A percentile compares a stretch with the other conserved stretches of the same genome.
Conservation (phyloP, 495 filamentous ascomycete species). For the Lasiosphaeria hispida region DNA sequence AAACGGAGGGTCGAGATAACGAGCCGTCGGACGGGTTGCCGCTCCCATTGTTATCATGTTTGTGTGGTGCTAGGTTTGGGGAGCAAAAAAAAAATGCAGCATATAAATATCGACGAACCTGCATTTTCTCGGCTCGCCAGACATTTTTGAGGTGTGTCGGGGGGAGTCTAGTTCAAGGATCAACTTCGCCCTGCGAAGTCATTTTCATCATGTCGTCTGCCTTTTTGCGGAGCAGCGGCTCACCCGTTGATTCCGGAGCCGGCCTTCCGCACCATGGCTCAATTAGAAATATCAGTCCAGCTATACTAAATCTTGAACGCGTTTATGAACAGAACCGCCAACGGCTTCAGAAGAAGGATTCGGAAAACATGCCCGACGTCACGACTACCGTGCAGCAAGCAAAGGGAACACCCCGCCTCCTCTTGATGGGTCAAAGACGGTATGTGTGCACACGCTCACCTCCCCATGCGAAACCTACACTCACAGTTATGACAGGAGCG, state of each 20-base stretch:
- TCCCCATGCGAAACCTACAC: constrained; percentile 3
- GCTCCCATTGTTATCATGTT: neutral
- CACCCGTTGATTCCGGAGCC: constrained; percentile 20
- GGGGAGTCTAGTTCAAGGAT: constrained; percentile 9
- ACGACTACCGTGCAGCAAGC: constrained; percentile 36
- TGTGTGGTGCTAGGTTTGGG: neutral
- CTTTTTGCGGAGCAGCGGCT: constrained; percentile 9
- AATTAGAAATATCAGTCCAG: constrained; percentile 41
- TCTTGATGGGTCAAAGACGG: constrained; percentile 96
- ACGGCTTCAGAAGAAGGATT: constrained; percentile 43
- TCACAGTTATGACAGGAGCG: constrained; percentile 62
- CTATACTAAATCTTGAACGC: constrained; percentile 54
- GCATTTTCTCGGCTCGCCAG: neutral
- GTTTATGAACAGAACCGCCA: constrained; percentile 55
- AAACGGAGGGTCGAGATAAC: constrained; percentile 15
- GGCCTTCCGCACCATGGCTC: constrained; percentile 23
- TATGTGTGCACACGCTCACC: constrained; percentile 38
- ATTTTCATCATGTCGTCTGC: constrained; percentile 35
- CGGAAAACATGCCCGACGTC: constrained; percentile 37
- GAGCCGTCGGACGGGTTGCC: neutral
- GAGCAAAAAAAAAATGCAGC: too few species aligned
- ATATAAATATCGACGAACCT: neutral
- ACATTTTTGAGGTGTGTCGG: neutral
- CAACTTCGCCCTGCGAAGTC: neutral
- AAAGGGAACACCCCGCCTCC: constrained; percentile 74